phyloP scores from a whole-genome alignment of 352 stramenopile species.

The Phytophthora citrophthora region DNA sequence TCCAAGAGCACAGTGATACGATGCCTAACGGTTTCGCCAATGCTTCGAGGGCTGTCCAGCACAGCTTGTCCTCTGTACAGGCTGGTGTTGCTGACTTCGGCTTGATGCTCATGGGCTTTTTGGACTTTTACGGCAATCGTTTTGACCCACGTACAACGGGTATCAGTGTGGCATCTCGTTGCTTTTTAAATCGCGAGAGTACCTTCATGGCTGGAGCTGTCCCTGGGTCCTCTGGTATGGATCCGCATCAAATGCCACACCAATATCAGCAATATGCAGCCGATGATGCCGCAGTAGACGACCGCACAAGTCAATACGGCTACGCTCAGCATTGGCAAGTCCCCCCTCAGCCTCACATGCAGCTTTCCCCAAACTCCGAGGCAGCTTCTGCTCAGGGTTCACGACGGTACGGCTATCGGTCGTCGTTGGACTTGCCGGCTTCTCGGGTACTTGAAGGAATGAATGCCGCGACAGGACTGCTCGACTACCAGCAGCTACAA shows the following conservation, averaged over 20 bases:
- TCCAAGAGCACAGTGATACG: constrained; percentile 85
- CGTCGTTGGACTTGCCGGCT: constrained; percentile 66
- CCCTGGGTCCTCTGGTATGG: constrained; percentile 20
- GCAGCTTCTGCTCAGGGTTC: constrained; percentile 64
- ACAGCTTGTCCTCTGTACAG: constrained; percentile 68
- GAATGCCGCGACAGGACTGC: constrained; percentile 40
- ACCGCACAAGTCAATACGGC: constrained; percentile 53
- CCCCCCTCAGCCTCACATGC: constrained; percentile 42
- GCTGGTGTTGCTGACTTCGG: constrained; percentile 89
- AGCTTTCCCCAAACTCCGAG: constrained; percentile 58
- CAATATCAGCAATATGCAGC: constrained; percentile 55
- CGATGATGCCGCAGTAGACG: constrained; percentile 58
- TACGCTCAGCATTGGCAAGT: constrained; percentile 71
- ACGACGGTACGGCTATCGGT: constrained; percentile 72
- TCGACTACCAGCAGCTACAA: constrained; percentile 49
- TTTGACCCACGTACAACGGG: constrained; percentile 92
- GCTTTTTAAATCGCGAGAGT: constrained; percentile 83
- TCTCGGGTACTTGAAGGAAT: constrained; percentile 36
- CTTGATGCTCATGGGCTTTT: constrained; percentile 95
- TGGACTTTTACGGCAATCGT: constrained; percentile 98
- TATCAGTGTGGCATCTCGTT: constrained; percentile 87
- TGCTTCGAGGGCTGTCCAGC: constrained; percentile 59
- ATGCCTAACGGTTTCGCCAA: constrained; percentile 71
- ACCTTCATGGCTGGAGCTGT: constrained; percentile 39
- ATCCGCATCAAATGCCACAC: constrained; percentile 50